These are phyloP conservation scores for Debaryomyces udenii DNA, from an alignment of 1,139 yeast species.

Conservation along the genomic window DNA sequence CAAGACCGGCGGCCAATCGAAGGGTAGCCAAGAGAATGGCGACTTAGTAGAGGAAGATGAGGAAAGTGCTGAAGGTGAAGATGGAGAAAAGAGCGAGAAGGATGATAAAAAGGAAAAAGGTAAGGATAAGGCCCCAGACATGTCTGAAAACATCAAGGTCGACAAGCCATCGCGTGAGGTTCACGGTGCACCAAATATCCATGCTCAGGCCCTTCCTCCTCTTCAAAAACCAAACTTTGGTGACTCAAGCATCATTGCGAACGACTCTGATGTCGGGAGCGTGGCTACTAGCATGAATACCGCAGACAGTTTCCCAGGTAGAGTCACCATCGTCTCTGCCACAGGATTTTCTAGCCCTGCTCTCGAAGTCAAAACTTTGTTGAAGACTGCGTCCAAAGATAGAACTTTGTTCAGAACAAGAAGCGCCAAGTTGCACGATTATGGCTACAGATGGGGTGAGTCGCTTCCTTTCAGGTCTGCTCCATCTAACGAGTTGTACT, in stretches of 20 bases:
- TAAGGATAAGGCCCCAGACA: conserved; percentile 3
- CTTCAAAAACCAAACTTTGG: conserved; percentile 39
- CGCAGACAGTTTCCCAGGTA: conserved; percentile 53
- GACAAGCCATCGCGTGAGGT: conserved; percentile 14
- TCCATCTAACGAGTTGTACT: conserved; percentile 57
- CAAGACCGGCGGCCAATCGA: conserved; percentile 3
- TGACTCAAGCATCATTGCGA: conserved; percentile 11
- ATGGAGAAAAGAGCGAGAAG: conserved; percentile 1
- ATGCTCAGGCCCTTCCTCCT: conserved; percentile 41
- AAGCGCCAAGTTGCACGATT: conserved; percentile 52
- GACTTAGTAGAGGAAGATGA: conserved; percentile 10
- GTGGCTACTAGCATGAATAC: conserved; percentile 44
- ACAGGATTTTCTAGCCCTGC: conserved; percentile 32
- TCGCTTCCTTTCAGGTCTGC: conserved; percentile 68
- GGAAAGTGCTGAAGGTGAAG: conserved; percentile 1
- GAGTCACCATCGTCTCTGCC: conserved; percentile 51
- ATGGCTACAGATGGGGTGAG: conserved; percentile 65
- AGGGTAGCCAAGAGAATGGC: conserved; percentile 12
- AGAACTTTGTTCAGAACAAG: conserved; percentile 71
- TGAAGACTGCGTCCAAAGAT: conserved; percentile 54
- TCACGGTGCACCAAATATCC: conserved; percentile 39
- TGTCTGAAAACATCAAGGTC: conserved; percentile 17
- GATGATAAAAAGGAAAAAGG: conserved; percentile 9
- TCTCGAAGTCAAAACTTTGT: conserved; percentile 54
- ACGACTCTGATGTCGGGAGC: conserved; percentile 33